Base-by-base conservation (phyloP, 2,329 filamentous ascomycete genomes). In the Hypomyces rosellus region DNA sequence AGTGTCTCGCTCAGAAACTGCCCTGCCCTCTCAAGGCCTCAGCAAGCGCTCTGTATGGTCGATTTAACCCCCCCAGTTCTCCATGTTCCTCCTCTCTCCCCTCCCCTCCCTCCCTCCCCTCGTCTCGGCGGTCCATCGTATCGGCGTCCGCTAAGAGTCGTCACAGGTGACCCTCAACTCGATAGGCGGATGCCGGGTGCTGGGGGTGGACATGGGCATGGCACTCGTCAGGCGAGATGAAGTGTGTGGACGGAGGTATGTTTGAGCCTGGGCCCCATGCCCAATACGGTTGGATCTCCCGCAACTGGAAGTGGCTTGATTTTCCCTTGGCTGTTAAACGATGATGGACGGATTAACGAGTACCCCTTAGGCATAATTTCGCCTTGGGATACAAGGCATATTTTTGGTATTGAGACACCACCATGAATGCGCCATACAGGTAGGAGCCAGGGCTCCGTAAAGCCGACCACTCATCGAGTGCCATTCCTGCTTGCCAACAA, bases 161-260 rank as follows among this genome's bases (percentile, higher is more conserved):
- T 60, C 55, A 60, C 57, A 50, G 53, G 57, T 22, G 39, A 30
- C 39, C 39, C 36, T 43, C 46, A 48, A 50, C 45, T 48, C 52
- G 13, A 58, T 55, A 57, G 56, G 53, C 46, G 45, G 42, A 46
- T 49, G 34, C 42, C 22, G 42, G 47, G 46, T 45, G 45, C 25
- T 51, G 30, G 49, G 46, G 47, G 18, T 25, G 41, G 36, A 44
- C 39, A 46, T 40, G 42, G 14, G 41, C 25, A 50, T 53, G 48
- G 54, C 54, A 48, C 46, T 48, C 55, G 53, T 57, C 54, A 54
- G 52, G 52, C 54, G 54, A 46, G 40, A 45, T 30, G 25, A 5
- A 30, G 25, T 30, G 25, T 30, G 25, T 30, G 25, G 6, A 30
- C 6, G 25, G 9, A 30, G 25, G 9, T 6, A 30, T 40, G 33